Evolutionary conservation across 768 basidiomycete genomes (phyloP).

Genomic region (Naganishia vaughanmartiniae): DNA sequence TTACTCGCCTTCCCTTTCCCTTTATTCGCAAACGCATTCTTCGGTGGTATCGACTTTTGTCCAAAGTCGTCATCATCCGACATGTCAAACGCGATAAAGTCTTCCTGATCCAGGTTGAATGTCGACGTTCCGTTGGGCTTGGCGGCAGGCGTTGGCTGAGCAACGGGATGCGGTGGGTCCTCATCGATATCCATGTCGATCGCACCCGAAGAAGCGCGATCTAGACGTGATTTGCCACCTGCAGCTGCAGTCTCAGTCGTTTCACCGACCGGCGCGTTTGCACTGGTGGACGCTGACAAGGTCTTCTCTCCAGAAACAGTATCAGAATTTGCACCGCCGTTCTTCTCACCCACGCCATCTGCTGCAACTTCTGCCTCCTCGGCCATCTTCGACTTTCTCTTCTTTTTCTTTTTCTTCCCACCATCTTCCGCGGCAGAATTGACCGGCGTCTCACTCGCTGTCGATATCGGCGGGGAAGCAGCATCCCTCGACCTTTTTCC

Average conservation of each 20-base stretch:
- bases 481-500: neutral
- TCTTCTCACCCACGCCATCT: neutral
- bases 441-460: neutral
- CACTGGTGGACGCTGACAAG: neutral
- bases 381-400: neutral
- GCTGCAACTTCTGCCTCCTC: neutral
- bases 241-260: neutral
- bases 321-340: neutral
- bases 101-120: constrained; percentile 15
- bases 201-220: neutral
- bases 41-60: neutral
- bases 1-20: constrained; percentile 13
- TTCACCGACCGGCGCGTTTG: neutral
- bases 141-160: neutral
- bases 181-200: constrained; percentile 19
- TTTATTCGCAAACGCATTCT: neutral
- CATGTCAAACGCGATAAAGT: constrained; percentile 18
- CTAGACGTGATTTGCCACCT: neutral
- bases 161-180: neutral
- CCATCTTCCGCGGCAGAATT: neutral
- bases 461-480: constrained; percentile 1
- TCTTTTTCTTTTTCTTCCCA: constrained; percentile 1
- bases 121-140: neutral
- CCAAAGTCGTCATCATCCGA: constrained; percentile 10
- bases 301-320: neutral